These are phyloP conservation scores for Kodamaea leandrae DNA, from an alignment of 805 yeast genomes.

Conservation along the genomic window DNA sequence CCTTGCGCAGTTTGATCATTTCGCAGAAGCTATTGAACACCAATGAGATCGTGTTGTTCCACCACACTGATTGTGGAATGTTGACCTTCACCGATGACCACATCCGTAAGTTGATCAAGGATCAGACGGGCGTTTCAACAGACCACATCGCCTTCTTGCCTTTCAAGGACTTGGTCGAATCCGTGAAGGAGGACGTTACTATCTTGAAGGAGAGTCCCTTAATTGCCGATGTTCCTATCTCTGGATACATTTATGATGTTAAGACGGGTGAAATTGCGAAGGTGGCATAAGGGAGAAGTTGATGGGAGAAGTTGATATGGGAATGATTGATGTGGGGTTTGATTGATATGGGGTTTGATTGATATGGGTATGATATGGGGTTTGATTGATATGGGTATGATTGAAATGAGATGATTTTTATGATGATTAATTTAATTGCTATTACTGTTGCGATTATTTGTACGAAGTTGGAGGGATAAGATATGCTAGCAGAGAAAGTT, in stretches of 20 bases:
- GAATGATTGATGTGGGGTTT: neutral
- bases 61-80: slow-evolving; percentile 47
- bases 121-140: slow-evolving; percentile 28
- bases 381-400: neutral
- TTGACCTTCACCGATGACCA: slow-evolving; percentile 35
- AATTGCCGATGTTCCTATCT: slow-evolving; percentile 35
- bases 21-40: slow-evolving; percentile 42
- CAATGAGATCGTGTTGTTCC: slow-evolving; percentile 37
- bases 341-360: neutral
- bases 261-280: slow-evolving; percentile 31
- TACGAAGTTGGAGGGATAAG: too few species aligned
- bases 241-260: slow-evolving; percentile 41
- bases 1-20: slow-evolving; percentile 37
- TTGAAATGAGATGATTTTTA: too few species aligned
- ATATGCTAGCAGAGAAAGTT: too few species aligned
- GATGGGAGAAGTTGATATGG: neutral
- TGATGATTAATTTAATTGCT: too few species aligned
- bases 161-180: slow-evolving; percentile 31
- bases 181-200: slow-evolving; percentile 36
- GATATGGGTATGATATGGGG: neutral
- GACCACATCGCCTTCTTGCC: slow-evolving; percentile 36
- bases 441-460: too few species aligned
- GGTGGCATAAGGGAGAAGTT: slow-evolving; percentile 12
- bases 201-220: slow-evolving; percentile 27
- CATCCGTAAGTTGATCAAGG: slow-evolving; percentile 25